Percentiles rank a stretch among this genome's conserved stretches.
These are phyloP conservation scores for Eucalyptus marginata DNA, from an alignment of 345 rosid genomes.

Conservation along the genomic window DNA sequence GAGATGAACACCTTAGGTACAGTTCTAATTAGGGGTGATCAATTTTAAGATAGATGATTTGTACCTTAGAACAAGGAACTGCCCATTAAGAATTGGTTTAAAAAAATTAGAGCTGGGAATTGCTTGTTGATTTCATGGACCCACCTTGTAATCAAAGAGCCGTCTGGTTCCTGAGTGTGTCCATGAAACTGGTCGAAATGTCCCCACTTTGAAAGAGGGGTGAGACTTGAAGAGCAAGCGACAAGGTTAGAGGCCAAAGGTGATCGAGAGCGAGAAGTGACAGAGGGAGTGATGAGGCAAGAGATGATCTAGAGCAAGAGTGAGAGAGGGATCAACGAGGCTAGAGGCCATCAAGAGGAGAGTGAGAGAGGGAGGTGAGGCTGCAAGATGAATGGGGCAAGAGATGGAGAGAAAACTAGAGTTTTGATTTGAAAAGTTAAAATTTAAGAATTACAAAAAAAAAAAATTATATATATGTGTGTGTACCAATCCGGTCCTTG, in stretches of 20 bases:
- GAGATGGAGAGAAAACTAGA: background rate
- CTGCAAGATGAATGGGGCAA: background rate
- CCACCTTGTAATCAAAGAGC: accelerated
- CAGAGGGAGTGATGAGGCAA: too few relatives aligned
- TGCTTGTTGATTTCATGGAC: too few relatives aligned
- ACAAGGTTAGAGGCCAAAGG: background rate
- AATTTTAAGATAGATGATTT: too few relatives aligned
- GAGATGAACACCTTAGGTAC: background rate
- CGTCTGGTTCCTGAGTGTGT: too few relatives aligned
- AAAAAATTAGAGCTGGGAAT: too few relatives aligned
- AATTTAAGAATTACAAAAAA: background rate
- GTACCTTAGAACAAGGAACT: background rate
- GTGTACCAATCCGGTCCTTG: background rate
- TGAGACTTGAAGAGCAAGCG: background rate
- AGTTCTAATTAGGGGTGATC: background rate
- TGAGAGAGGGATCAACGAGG: background rate
- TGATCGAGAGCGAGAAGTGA: background rate
- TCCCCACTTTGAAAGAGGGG: background rate
- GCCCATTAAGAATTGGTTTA: accelerated
- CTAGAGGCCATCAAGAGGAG: background rate
- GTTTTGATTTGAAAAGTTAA: background rate
- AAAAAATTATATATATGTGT: too few relatives aligned
- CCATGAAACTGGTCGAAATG: background rate
- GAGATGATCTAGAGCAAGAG: background rate
- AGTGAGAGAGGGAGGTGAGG: background rate